A percentile compares a stretch with the other conserved stretches of the same genome.
Evolutionary conservation across 208 protist species (phyloP).

Genomic region (Trichomonas gallinae): DNA sequence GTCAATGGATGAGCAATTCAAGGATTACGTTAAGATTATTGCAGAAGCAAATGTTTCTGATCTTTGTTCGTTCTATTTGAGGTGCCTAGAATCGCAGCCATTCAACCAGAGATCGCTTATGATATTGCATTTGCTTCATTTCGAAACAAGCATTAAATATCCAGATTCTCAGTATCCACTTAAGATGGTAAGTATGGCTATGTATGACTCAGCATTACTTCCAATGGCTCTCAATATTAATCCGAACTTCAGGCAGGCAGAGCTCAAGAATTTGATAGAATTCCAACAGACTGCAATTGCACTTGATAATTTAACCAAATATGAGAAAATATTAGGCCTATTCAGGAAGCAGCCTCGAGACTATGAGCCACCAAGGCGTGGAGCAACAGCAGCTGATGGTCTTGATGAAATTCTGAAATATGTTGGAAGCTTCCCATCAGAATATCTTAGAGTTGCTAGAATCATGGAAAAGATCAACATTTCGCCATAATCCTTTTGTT

Average conservation of each 20-base stretch:
- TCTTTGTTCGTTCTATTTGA: not conserved
- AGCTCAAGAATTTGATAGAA: not conserved
- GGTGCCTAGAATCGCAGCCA: not conserved
- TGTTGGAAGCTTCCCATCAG: not conserved
- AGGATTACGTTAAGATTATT: not conserved
- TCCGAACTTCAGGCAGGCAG: not conserved
- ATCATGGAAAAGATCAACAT: not conserved
- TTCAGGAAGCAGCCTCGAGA: not conserved
- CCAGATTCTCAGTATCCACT: not conserved
- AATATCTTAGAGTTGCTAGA: not conserved
- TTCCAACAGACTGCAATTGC: not conserved
- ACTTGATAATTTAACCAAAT: not conserved
- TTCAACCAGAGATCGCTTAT: not conserved
- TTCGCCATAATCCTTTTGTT: too few species aligned
- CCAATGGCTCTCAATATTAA: not conserved
- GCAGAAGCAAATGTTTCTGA: not conserved
- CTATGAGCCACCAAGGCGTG: not conserved
- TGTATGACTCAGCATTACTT: not conserved
- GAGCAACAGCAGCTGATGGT: not conserved
- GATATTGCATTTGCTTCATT: not conserved
- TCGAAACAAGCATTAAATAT: not conserved
- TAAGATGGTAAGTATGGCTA: not conserved
- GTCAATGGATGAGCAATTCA: not conserved
- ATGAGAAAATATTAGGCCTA: not conserved
- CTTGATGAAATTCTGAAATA: not conserved